These are phyloP conservation scores for Daldinia childiae DNA, from an alignment of 495 filamentous ascomycete genomes.

Conservation along the genomic window DNA sequence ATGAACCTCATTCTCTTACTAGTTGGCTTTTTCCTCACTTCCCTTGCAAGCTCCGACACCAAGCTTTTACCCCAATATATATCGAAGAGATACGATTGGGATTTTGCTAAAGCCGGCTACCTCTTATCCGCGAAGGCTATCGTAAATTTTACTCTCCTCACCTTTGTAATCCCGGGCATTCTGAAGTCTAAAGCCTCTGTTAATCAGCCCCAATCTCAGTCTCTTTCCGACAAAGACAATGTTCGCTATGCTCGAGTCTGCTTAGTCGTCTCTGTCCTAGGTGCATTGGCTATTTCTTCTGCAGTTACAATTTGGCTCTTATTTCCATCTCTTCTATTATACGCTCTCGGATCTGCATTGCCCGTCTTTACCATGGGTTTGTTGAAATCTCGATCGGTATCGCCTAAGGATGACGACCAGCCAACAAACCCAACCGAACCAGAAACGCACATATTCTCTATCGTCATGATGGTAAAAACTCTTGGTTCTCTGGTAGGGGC, in stretches of 20 bases:
- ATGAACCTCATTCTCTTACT: slow-evolving; percentile 52
- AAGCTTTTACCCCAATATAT: slow-evolving; percentile 58
- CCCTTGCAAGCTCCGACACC: slow-evolving; percentile 58
- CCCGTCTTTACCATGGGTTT: slow-evolving; percentile 57
- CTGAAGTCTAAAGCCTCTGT: slow-evolving; percentile 36
- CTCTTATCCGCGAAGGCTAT: slow-evolving; percentile 56
- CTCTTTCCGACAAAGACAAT: slow-evolving; percentile 43
- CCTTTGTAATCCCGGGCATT: slow-evolving; percentile 49
- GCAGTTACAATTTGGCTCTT: slow-evolving; percentile 48
- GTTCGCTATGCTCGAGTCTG: slow-evolving; percentile 48
- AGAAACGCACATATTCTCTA: slow-evolving; percentile 53
- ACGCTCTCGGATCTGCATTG: slow-evolving; percentile 55
- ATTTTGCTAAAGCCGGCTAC: slow-evolving; percentile 54
- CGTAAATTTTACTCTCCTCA: slow-evolving; percentile 54
- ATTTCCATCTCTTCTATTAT: slow-evolving; percentile 52
- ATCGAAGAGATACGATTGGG: slow-evolving; percentile 55
- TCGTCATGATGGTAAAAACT: slow-evolving; percentile 59
- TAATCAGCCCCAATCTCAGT: slow-evolving; percentile 24
- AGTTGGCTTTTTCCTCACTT: slow-evolving; percentile 52
- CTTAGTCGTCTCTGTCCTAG: slow-evolving; percentile 51
- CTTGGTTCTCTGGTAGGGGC: slow-evolving; percentile 54
- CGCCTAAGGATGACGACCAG: slow-evolving; percentile 29
- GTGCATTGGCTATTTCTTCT: slow-evolving; percentile 51
- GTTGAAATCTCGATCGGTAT: slow-evolving; percentile 49
- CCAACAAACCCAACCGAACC: slow-evolving; percentile 23